Percentiles rank a stretch among this genome's conserved stretches.
These are phyloP conservation scores for Dactylellina haptotyla DNA, from an alignment of 2,329 filamentous ascomycete genomes.

Conservation along the genomic window DNA sequence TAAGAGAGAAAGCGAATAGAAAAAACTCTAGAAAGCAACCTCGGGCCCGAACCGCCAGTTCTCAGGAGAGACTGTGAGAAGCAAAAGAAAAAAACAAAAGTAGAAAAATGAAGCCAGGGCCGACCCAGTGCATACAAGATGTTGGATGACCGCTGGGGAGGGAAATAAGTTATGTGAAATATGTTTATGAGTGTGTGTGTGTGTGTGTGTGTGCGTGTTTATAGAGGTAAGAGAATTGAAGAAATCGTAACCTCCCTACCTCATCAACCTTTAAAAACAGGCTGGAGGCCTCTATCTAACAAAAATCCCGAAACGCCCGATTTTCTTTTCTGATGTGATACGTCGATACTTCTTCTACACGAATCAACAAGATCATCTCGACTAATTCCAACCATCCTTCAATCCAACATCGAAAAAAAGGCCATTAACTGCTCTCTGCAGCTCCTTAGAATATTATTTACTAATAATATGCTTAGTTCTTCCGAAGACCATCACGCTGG, in stretches of 20 bases:
- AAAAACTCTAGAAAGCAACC: no score
- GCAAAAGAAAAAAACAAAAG: neutral
- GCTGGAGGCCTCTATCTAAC: constrained; percentile 42
- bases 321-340: constrained; percentile 19
- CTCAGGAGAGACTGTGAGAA: neutral
- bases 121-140: no score
- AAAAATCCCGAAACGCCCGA: constrained; percentile 51
- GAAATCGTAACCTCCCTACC: constrained; percentile 33
- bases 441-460: neutral
- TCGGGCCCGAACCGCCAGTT: neutral
- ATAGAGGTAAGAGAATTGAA: constrained; percentile 41
- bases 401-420: neutral
- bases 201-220: no score
- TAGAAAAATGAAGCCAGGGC: constrained; percentile 3
- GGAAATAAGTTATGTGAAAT: neutral
- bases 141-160: neutral
- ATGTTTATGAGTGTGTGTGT: no score
- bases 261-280: constrained; percentile 7
- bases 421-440: neutral
- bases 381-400: neutral
- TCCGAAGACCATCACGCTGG: constrained; percentile 82
- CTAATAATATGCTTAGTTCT: constrained; percentile 34
- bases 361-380: constrained; percentile 3
- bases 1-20: neutral
- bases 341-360: constrained; percentile 41